Conservation (phyloP, 2,329 filamentous ascomycete species). For the Emergomyces africanus region DNA sequence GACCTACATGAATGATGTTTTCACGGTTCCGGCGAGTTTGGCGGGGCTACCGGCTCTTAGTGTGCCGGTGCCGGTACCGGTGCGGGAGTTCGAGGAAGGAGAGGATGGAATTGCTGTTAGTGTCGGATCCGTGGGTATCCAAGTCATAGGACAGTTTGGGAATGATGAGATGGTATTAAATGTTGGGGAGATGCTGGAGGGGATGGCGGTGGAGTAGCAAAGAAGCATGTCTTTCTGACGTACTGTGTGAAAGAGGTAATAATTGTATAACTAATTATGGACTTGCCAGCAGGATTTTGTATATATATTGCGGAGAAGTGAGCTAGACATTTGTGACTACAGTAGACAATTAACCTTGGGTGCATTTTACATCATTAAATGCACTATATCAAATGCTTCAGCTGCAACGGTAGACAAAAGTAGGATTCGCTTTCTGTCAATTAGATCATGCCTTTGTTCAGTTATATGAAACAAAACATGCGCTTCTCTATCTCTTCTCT, state of each 20-base stretch:
- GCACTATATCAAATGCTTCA: too few species aligned
- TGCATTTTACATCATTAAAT: background rate
- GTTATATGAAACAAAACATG: background rate
- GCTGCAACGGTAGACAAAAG: background rate
- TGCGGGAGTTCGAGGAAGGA: slow-evolving; percentile 12
- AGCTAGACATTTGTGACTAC: background rate
- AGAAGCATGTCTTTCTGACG: background rate
- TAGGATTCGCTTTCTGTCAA: background rate
- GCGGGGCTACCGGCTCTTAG: slow-evolving; percentile 83
- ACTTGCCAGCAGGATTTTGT: background rate
- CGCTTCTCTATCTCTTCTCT: background rate
- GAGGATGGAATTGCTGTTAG: background rate
- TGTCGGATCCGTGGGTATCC: slow-evolving; percentile 27
- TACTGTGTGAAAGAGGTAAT: background rate
- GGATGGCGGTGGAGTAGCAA: background rate
- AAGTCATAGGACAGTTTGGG: slow-evolving; percentile 36
- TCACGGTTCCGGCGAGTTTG: slow-evolving; percentile 88
- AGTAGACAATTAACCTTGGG: background rate
- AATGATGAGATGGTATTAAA: slow-evolving; percentile 31
- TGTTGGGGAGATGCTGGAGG: slow-evolving; percentile 25
- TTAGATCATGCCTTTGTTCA: background rate
- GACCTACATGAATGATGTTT: slow-evolving; percentile 83
- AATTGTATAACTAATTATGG: background rate
- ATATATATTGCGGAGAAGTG: background rate
- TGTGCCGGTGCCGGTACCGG: slow-evolving; percentile 61